A percentile compares a stretch with the other conserved stretches of the same genome.
These are phyloP conservation scores for Picocystis sp. DNA, from an alignment of 163 green algal genomes.

Conservation along the genomic window DNA sequence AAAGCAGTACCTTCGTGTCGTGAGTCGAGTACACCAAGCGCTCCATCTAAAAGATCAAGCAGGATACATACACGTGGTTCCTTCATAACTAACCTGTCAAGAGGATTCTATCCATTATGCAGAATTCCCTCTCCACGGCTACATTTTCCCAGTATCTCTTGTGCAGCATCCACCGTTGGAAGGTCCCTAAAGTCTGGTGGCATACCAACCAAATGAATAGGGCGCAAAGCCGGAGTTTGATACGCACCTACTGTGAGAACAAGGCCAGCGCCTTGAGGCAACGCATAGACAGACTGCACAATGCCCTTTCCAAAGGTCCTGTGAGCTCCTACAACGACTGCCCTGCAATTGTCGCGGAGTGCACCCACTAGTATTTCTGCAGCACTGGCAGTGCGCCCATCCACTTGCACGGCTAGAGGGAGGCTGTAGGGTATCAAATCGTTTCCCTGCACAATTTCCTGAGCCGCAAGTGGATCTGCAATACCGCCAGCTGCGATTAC, in stretches of 20 bases:
- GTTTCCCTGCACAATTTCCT: too few species aligned
- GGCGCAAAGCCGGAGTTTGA: conserved; percentile 54
- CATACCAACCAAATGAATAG: conserved; percentile 76
- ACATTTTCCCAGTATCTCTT: conserved; percentile 7
- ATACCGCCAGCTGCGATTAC: too few species aligned
- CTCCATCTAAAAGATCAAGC: too few species aligned
- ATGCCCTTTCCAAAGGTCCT: conserved; percentile 55
- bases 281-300: conserved; percentile 91
- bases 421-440: background rate
- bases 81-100: too few species aligned
- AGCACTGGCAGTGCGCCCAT: conserved; percentile 69
- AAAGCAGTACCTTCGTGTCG: too few species aligned
- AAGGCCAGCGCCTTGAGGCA: conserved; percentile 69
- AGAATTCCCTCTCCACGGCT: background rate
- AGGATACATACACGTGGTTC: too few species aligned
- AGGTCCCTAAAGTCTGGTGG: conserved; percentile 34
- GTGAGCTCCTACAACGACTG: conserved; percentile 51
- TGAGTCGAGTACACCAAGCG: too few species aligned
- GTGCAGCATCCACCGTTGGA: background rate
- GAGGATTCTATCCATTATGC: too few species aligned
- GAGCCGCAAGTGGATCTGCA: too few species aligned
- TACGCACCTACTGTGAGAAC: conserved; percentile 85
- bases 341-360: conserved; percentile 84
- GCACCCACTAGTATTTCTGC: conserved; percentile 80
- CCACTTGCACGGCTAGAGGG: conserved; percentile 66